Percentiles rank a stretch among this genome's conserved stretches.
Conservation (phyloP, 345 rosid genomes). For the Salix suchowensis region DNA sequence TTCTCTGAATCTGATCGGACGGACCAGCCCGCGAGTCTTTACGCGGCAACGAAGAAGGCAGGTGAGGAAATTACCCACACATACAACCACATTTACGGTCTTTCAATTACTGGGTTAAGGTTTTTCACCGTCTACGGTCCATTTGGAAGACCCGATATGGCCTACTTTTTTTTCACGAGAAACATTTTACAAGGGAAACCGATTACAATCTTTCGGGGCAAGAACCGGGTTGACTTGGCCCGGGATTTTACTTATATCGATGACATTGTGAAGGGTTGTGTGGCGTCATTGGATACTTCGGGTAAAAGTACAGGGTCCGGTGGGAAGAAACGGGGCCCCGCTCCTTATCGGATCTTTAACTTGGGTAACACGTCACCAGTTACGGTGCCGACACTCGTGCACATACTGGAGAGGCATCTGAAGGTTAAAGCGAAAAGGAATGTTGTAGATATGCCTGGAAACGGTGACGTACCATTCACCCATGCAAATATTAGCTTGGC, state of each 20-base stretch:
- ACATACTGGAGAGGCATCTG: conserved; percentile 20
- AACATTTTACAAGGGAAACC: conserved; percentile 35
- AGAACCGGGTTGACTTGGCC: conserved; percentile 27
- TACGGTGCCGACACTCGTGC: conserved; percentile 19
- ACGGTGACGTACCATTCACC: conserved; percentile 29
- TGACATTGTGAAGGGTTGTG: conserved; percentile 35
- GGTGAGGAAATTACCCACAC: conserved; percentile 40
- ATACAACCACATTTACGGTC: conserved; percentile 35
- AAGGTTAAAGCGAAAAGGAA: conserved; percentile 16
- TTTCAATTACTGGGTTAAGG: conserved; percentile 34
- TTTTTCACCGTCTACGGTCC: conserved; percentile 39
- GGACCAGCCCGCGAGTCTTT: conserved; percentile 39
- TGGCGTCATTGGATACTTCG: conserved; percentile 33
- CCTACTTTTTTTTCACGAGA: conserved; percentile 35
- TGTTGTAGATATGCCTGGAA: conserved; percentile 23
- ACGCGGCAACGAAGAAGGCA: conserved; percentile 39
- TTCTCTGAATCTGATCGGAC: conserved; percentile 39
- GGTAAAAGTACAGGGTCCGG: conserved; percentile 36
- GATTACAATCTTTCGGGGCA: conserved; percentile 30
- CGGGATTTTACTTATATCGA: conserved; percentile 39
- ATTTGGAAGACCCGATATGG: conserved; percentile 42
- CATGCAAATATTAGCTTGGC: conserved; percentile 22
- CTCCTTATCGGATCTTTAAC: conserved; percentile 33
- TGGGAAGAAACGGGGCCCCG: conserved; percentile 35
- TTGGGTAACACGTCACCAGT: conserved; percentile 27